Base-by-base conservation (phyloP, 768 basidiomycete genomes). In the Boletus reticulatus region DNA sequence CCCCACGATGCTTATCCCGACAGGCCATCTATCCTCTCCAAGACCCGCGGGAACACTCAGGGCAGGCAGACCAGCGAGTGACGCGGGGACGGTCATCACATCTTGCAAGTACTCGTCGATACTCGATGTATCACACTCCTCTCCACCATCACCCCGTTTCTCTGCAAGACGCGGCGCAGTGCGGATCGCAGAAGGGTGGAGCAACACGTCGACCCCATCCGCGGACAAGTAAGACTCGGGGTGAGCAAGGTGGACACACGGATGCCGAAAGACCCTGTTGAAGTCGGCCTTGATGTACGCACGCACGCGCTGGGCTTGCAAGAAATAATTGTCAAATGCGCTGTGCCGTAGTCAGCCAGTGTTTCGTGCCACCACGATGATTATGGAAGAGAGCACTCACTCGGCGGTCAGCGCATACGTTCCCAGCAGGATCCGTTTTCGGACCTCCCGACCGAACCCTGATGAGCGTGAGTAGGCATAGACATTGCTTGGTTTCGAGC, bases 281-380 rank as follows among this genome's bases (percentile, higher is more conserved):
- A 95, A 94, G 64, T 98, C 95, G 6, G 78, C 64, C 55, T 83
- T 81, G 49, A 99, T 76, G 9, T 81, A 73, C 48, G 80, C 78
- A 1, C 96, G 85, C 11, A 98, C 82, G 32, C 84, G 80, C 58
- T 93, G 88, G 0, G 96, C 95, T 75, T 96, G 93, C 6, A 98
- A 78, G 68, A 94, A 99, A 70, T 96, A 98, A 66, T 96, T 98
- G 73, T 98, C 89, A 66, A 94, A 98, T n/a, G 94, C 94, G 54
- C 94, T 98, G 62, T 6, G 22, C 2, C 52, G 2, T 10, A 34
- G 27, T 27, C 5, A 14, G 24, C 36, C 29, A 10, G 29, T 29
- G 37, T 11, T 12, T 20, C 32, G 4, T 20, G 44, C 8, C 7
- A 29, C 8, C 29, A 29, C 34, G 32, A 27, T 6, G 8, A 47